Base-by-base conservation (phyloP, 2,329 filamentous ascomycete genomes). In the Pseudogymnoascus sp. region DNA sequence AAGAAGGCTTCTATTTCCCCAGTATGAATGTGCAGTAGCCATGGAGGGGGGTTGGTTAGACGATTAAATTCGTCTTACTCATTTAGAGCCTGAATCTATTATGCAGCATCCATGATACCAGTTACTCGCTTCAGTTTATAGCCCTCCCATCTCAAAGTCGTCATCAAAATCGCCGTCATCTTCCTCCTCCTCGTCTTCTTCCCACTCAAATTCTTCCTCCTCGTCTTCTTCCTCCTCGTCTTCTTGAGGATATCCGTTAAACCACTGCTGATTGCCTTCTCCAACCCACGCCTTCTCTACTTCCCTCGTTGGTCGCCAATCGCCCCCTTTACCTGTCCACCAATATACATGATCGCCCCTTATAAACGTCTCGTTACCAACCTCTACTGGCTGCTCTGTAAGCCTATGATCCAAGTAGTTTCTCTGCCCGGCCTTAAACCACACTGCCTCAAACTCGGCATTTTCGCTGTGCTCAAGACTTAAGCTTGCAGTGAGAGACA, bases 201-300 rank as follows among this genome's bases (percentile, higher is more conserved):
- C 26, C 26, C n/a, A n/a, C n/a, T n/a, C n/a, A n/a, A n/a, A n/a
- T 30, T 18, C 34, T 3, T 52, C 41, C 4, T 52, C 41, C 1
- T 52, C 45, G 3, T 52, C 45, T 1, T 52, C 45, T 1, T 19
- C 45, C 0, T 30, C n/a, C 2, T 30, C 23, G 8, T 52, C 45
- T 33, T 30, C 45, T 30, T 52, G 26, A 13, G 45, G 45, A 19
- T 52, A 52, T 30, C 45, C 45, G 5, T 19, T 30, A 28, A 52
- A 52, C 45, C 45, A 52, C n/a, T 52, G 45, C 15, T 52, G 45
- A 19, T 52, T 52, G 26, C 45, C 45, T 30, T 52, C 45, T 13
- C 45, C 45, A 30, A 52, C 45, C 45, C 45, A 52, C 15, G 26
- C 45, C 15, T 18, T 52, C 15, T 52, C 45, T 33, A 52, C 45